These are phyloP conservation scores for Syzygium oleosum DNA, from an alignment of 345 rosid species.

Conservation along the genomic window DNA sequence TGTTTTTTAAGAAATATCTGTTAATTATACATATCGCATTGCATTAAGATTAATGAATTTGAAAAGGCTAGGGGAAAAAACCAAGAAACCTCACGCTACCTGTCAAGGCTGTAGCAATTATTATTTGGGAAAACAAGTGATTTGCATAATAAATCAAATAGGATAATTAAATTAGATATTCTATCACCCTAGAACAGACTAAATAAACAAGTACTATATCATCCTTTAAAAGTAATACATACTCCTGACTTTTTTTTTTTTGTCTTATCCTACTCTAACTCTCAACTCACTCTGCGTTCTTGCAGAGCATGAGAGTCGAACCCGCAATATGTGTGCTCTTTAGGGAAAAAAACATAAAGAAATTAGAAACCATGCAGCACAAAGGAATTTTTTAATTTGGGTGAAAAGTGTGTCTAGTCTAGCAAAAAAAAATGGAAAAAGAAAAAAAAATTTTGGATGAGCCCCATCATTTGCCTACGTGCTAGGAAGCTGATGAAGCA, in stretches of 20 bases:
- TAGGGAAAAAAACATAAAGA: background rate
- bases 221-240: background rate
- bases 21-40: background rate
- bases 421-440: background rate
- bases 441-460: background rate
- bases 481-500: background rate
- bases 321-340: background rate
- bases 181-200: background rate
- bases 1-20: background rate
- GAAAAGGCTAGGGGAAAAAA: background rate
- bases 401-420: background rate
- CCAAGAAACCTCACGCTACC: background rate
- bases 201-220: background rate
- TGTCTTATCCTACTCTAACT: too few species aligned
- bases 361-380: background rate
- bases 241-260: too few species aligned
- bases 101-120: background rate
- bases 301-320: too few species aligned
- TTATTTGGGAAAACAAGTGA: background rate
- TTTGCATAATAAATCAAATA: background rate
- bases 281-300: too few species aligned
- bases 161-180: background rate
- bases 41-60: background rate
- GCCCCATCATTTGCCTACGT: background rate
- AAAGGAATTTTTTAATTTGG: background rate